Conservation (phyloP, 441 rosid species). For the Eutrema salsugineum region DNA sequence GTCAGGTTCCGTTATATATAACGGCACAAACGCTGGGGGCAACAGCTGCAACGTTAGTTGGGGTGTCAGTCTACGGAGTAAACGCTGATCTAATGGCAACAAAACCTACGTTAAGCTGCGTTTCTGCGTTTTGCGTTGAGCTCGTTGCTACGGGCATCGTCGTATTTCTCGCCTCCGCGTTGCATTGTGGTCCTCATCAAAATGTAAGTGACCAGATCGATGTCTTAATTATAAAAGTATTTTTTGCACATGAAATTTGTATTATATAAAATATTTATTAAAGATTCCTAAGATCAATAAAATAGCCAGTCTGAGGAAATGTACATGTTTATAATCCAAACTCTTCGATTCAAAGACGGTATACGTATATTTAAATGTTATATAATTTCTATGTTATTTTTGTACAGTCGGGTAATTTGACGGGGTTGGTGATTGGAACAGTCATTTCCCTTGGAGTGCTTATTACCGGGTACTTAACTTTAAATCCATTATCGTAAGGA, state of each 20-base stretch:
- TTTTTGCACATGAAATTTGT: no score
- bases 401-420: conserved; percentile 49
- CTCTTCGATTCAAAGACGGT: background rate
- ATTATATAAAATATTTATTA: no score
- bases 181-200: conserved; percentile 46
- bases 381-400: background rate
- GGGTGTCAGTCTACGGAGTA: conserved; percentile 47
- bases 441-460: conserved; percentile 75
- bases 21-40: conserved; percentile 67
- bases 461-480: conserved; percentile 50
- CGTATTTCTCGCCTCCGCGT: conserved; percentile 57
- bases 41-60: conserved; percentile 50
- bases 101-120: conserved; percentile 42
- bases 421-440: conserved; percentile 68
- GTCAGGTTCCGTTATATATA: conserved; percentile 73
- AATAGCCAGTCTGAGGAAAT: background rate
- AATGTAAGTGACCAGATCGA: conserved; percentile 28
- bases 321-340: background rate
- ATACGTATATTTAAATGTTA: background rate
- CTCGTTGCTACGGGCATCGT: conserved; percentile 62
- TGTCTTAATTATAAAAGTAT: background rate
- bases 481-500: background rate
- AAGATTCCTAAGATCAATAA: background rate
- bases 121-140: conserved; percentile 76
- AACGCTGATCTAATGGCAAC: conserved; percentile 53